Percentiles rank a stretch among this genome's conserved stretches.
Conservation (phyloP, 2,329 filamentous ascomycete species). For the Cordyceps cicadae region DNA sequence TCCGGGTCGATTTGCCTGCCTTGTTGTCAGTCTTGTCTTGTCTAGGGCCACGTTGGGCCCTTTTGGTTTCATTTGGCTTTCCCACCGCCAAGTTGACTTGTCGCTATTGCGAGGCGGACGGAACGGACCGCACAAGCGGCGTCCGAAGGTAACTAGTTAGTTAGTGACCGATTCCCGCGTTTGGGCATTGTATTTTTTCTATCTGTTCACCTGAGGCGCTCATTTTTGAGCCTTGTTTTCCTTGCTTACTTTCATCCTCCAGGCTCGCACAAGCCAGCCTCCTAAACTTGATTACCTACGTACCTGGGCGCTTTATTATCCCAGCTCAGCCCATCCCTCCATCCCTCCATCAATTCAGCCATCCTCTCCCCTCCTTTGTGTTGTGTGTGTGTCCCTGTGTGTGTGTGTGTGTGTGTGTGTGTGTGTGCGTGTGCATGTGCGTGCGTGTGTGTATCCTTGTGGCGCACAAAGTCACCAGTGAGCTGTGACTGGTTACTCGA, state of each 20-base stretch:
- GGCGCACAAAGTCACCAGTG: neutral
- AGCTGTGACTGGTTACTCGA: neutral
- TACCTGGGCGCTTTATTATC: neutral
- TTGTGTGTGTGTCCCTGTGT: neutral
- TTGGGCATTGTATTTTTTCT: neutral
- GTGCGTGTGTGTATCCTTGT: neutral
- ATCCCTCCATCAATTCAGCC: neutral
- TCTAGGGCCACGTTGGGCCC: slow-evolving; percentile 8
- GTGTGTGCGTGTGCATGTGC: no score
- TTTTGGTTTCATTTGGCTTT: slow-evolving; percentile 9
- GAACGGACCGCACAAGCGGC: neutral
- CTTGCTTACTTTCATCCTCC: neutral
- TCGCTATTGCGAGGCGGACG: neutral
- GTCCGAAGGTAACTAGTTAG: neutral
- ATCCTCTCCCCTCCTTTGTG: neutral
- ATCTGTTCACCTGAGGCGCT: neutral
- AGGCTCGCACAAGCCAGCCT: neutral
- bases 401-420: no score
- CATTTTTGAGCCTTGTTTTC: neutral
- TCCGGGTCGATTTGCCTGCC: no score
- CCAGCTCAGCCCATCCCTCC: neutral
- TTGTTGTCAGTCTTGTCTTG: neutral
- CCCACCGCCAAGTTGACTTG: neutral
- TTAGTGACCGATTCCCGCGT: neutral
- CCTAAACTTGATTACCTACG: no score